A percentile compares a stretch with the other conserved stretches of the same genome.
Evolutionary conservation across 1,284 basidiomycete genomes (phyloP).

Genomic region (Trametes polyzona): DNA sequence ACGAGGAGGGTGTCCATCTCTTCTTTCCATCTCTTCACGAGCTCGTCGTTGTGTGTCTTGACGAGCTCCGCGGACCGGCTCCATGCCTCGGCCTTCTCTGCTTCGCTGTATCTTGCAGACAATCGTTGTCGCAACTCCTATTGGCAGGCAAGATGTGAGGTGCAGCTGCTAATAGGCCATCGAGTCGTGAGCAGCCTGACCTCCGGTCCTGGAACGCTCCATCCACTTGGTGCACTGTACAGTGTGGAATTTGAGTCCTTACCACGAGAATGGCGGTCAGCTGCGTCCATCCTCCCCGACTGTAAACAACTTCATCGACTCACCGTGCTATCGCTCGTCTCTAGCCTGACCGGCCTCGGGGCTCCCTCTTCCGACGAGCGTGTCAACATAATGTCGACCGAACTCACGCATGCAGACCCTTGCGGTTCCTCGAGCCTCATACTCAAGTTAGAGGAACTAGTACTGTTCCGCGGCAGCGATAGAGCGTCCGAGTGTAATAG

Average conservation of each 20-base stretch:
- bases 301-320: not conserved
- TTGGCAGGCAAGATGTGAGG: no score
- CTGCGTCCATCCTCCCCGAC: not conserved
- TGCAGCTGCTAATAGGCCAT: no score
- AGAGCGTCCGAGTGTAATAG: no score
- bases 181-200: not conserved
- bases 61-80: constrained; percentile 7
- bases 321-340: not conserved
- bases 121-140: constrained; percentile 10
- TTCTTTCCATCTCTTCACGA: constrained; percentile 11
- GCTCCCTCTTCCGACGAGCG: not conserved
- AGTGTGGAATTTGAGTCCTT: not conserved
- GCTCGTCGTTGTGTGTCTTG: constrained; percentile 12
- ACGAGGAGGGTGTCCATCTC: constrained; percentile 18
- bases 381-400: no score
- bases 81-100: constrained; percentile 7
- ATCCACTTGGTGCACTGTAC: not conserved
- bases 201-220: not conserved
- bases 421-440: no score
- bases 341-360: not conserved
- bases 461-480: no score
- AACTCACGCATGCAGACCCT: no score
- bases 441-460: no score
- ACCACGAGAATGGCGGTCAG: not conserved
- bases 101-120: not conserved